Evolutionary conservation across 2,329 filamentous ascomycete species (phyloP), one percentile per base, ranked within the genome.

Genomic region (Beauveria brongniartii): DNA sequence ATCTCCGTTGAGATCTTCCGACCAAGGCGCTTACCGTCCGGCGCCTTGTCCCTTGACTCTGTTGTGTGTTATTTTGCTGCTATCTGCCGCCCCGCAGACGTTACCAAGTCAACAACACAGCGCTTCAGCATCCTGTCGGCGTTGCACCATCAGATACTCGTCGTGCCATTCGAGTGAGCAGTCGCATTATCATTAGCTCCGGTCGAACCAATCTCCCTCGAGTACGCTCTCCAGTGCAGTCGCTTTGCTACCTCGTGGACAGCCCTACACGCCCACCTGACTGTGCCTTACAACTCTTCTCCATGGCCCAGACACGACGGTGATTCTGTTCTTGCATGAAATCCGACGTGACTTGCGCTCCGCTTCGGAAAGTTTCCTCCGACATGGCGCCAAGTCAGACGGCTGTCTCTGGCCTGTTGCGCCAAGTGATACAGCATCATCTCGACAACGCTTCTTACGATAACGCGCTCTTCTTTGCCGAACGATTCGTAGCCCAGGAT

Each of bases 401-500:
- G 55, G 77, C 78, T 65, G 75, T 82, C 48, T 78, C 78, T 55
- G 75, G 77, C 68, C 75, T 84, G 64, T 69, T 88, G 62, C 80
- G 81, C 69, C 84, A 87, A 72, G 75, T 82, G 62, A 77, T 88
- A 61, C 76, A 86, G 69, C 87, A 88, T 70, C 84, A 88, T 68
- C 86, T 99, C 73, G 94, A 99, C 79, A 96, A 96, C 72, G 88
- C 92, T 70, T 85, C 92, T 43, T 82, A 89, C 70, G 87, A 92
- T 61, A 97, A 96, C 71, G 94, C 94, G 61, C 86, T 96, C 47
- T 99, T 99, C 77, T 91, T 96, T 64, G 90, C 94, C 63, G 91
- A 93, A 70, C 86, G 94, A 65, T 83, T 97, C 22, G 82, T 86
- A 64, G 92, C 91, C 55, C 90, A 93, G 68, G 93, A 97, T 68